Conservation (phyloP, 1,139 yeast species). For the Candida glucosophila region DNA sequence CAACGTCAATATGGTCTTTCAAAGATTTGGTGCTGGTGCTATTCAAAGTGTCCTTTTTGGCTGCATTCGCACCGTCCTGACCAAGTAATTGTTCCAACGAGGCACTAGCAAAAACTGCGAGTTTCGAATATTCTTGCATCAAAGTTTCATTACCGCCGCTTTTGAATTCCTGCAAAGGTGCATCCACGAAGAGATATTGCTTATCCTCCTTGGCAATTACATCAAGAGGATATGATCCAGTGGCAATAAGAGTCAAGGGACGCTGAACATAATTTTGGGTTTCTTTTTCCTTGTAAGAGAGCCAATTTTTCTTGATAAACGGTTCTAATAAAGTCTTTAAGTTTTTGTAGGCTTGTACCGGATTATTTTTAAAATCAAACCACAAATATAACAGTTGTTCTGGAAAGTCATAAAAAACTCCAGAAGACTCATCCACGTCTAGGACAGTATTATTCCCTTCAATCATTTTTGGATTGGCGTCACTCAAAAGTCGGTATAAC, state of each 20-base stretch:
- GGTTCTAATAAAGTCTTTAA: constrained; percentile 21
- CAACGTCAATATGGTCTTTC: constrained; percentile 15
- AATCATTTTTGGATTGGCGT: constrained; percentile 28
- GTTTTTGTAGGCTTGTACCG: constrained; percentile 22
- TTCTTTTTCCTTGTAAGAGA: constrained; percentile 24
- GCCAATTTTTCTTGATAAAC: constrained; percentile 24
- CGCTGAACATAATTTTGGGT: constrained; percentile 18
- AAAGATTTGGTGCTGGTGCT: constrained; percentile 13
- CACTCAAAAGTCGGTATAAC: constrained; percentile 36
- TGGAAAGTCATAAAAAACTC: constrained; percentile 32
- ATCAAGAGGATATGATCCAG: constrained; percentile 33
- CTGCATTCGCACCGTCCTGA: constrained; percentile 8
- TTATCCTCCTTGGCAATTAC: constrained; percentile 15
- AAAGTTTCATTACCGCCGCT: constrained; percentile 8
- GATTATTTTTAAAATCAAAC: constrained; percentile 35
- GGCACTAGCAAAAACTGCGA: constrained; percentile 29
- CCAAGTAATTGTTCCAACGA: constrained; percentile 26
- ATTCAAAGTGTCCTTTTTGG: constrained; percentile 10
- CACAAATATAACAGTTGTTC: constrained; percentile 31
- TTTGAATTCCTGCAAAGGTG: constrained; percentile 22
- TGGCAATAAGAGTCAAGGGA: constrained; percentile 31
- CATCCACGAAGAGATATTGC: constrained; percentile 32
- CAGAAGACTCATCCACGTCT: constrained; percentile 13
- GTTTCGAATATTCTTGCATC: constrained; percentile 14
- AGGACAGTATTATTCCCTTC: constrained; percentile 5